Conservation (phyloP, 768 basidiomycete genomes). For the Galerina sulciceps region DNA sequence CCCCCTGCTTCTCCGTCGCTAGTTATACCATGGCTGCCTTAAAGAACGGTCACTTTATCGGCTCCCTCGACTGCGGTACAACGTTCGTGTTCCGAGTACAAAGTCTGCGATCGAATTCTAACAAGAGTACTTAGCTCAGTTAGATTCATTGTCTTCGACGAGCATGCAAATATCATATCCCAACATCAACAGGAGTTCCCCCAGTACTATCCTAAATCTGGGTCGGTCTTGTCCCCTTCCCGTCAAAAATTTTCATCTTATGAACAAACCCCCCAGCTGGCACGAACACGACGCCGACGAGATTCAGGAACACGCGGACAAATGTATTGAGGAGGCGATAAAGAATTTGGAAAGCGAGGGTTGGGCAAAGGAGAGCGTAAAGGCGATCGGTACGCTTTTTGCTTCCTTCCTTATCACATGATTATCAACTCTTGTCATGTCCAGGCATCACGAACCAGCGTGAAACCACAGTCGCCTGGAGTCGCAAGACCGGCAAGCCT, state of each 20-base stretch:
- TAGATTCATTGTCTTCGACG: constrained; percentile 88
- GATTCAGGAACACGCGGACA: constrained; percentile 73
- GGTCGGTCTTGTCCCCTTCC: constrained; percentile 45
- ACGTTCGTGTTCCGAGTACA: constrained; percentile 61
- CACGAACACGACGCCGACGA: constrained; percentile 93
- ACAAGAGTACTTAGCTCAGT: constrained; percentile 54
- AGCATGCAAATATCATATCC: constrained; percentile 84
- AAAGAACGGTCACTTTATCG: constrained; percentile 83
- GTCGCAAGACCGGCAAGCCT: constrained; percentile 85
- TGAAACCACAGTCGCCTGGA: constrained; percentile 95
- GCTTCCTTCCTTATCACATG: constrained; percentile 15
- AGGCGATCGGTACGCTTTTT: constrained; percentile 79
- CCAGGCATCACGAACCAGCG: constrained; percentile 95
- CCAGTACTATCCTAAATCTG: constrained; percentile 90
- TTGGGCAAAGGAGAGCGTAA: constrained; percentile 81
- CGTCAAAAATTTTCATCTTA: background rate
- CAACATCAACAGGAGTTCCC: constrained; percentile 93
- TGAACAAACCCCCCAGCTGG: constrained; percentile 58
- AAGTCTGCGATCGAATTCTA: background rate
- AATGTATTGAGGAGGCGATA: constrained; percentile 76
- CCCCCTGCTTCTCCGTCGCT: constrained; percentile 13
- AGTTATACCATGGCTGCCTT: constrained; percentile 24
- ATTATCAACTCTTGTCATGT: constrained; percentile 15
- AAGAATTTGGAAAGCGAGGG: constrained; percentile 74
- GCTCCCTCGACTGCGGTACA: constrained; percentile 93